phyloP scores from a whole-genome alignment of 441 rosid species.

The Biscutella laevigata region DNA sequence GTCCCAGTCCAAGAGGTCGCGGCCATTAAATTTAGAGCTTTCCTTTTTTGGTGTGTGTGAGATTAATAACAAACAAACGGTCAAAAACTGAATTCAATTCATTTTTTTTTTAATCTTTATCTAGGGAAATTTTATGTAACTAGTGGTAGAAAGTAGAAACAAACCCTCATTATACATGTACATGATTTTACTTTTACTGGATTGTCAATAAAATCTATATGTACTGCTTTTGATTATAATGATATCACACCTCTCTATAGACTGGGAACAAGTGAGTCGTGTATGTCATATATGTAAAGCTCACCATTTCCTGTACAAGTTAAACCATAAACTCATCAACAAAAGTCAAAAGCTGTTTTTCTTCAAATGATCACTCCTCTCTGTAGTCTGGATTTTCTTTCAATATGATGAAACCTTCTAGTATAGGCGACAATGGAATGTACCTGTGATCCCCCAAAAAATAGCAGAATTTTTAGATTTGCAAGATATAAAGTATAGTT shows the following conservation, averaged over 20 bases:
- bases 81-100: slow-evolving; percentile 1
- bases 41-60: background rate
- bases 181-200: background rate
- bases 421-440: slow-evolving; percentile 76
- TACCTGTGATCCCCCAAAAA: too few species aligned
- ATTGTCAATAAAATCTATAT: too few species aligned
- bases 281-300: too few species aligned
- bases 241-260: too few species aligned
- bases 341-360: too few species aligned
- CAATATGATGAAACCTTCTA: slow-evolving; percentile 83
- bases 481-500: too few species aligned
- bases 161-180: slow-evolving; percentile 17
- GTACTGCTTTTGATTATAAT: too few species aligned
- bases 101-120: background rate
- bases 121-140: background rate
- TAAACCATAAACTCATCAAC: too few species aligned
- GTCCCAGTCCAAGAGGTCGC: slow-evolving; percentile 26
- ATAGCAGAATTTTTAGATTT: too few species aligned
- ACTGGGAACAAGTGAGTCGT: too few species aligned
- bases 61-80: background rate
- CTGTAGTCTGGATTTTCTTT: slow-evolving; percentile 67
- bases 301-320: too few species aligned
- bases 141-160: background rate
- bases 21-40: slow-evolving; percentile 25
- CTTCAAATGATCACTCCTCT: slow-evolving; percentile 51